Base-by-base conservation (phyloP, 805 yeast genomes). In the Isabelozyma rhagii region DNA sequence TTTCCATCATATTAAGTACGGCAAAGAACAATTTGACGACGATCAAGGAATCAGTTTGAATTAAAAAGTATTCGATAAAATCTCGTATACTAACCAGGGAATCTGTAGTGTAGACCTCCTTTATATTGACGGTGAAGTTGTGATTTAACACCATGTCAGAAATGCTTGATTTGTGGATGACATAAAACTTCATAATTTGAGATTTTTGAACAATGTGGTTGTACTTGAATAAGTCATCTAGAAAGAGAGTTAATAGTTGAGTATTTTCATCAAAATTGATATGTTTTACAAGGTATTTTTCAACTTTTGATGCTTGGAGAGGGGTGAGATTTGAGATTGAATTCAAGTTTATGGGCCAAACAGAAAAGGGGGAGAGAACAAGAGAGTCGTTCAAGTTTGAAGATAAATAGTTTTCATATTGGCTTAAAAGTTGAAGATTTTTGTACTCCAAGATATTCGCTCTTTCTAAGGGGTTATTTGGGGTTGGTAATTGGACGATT, bases 161-260 rank as follows among this genome's bases (percentile, higher is more conserved):
- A 11, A 39, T 39, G 18, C 14, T 39, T 9, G 46, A 8, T 38
- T 49, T 43, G 46, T 64, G 63, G 18, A 65, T 36, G n/a, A 66
- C 43, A 48, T 60, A 68, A 2, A 66, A 4, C 13, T 58, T 60
- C 25, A 68, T 21, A 6, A 21, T 36, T 34, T 53, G 51, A 0
- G 74, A 71, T 34, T 56, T 57, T 21, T 57, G 55, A 31, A 72
- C 58, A 27, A 71, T 48, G 48, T 69, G 70, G 51, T 72, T 69
- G 9, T 54, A 52, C 21, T 56, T 57, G 28, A 47, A 42, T 2
- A 71, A 29, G 28, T 60, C 49, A 51, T 64, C 64, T 28, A 70
- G 50, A 50, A 60, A 69, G 9, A 68, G 51, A 8, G 58, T 54
- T 17, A 63, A 55, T 13, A 64, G 52, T 34, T 55, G 49, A 21